Evolutionary conservation across 148 eudicot genomes (phyloP).

Genomic region (Gaultheria prostrata): DNA sequence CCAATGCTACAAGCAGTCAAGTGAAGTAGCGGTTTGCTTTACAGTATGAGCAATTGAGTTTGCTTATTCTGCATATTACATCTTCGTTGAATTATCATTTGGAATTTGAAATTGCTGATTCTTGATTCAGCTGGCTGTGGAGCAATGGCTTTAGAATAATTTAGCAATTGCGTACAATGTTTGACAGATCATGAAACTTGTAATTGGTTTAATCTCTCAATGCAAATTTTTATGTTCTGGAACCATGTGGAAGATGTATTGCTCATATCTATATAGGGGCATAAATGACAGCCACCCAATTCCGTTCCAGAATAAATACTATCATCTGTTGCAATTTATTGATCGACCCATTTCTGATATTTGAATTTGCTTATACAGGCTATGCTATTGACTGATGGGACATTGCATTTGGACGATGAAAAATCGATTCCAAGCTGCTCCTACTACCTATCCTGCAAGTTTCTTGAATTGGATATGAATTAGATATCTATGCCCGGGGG

Average conservation of each 20-base stretch:
- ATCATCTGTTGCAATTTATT: neutral
- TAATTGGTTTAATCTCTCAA: neutral
- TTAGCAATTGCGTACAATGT: neutral
- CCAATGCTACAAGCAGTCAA: neutral
- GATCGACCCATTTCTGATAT: neutral
- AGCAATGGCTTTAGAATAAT: neutral
- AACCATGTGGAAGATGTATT: neutral
- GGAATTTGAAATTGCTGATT: neutral
- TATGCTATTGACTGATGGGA: neutral
- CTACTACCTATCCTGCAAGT: neutral
- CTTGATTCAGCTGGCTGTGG: neutral
- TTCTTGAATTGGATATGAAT: neutral
- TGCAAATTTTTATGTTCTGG: neutral
- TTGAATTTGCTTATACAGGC: neutral
- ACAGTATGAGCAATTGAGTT: neutral
- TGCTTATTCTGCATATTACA: neutral
- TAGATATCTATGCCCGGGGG: neutral
- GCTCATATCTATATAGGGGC: neutral
- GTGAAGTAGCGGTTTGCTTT: neutral
- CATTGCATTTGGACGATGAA: neutral
- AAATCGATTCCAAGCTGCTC: neutral
- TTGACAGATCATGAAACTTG: neutral
- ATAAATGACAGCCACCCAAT: conserved; percentile 2
- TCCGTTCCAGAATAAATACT: neutral
- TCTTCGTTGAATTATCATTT: neutral